Evolutionary conservation across 2,329 filamentous ascomycete species (phyloP), one percentile per base, ranked within the genome.

Genomic region (Apiospora pterosperma): DNA sequence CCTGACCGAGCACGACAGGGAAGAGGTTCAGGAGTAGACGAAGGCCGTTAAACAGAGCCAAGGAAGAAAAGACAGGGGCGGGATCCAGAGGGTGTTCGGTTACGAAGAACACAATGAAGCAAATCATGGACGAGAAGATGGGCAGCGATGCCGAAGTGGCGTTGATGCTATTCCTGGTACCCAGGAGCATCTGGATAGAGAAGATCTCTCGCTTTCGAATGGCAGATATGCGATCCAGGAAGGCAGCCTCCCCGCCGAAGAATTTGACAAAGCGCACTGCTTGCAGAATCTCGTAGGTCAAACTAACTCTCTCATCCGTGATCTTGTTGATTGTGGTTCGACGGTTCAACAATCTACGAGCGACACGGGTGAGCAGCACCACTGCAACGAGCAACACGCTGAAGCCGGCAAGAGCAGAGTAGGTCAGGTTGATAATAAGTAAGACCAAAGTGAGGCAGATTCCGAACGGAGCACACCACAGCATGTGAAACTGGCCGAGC

Each of bases 251-350:
- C 93, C 93, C 97, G 19, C 92, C 93, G 74, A 97, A 97, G 77
- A 88, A 97, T 76, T 97, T 97, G 78, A 97, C 93, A 73, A 97
- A 97, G 28, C 93, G 86, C 16, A 97, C 92, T 0, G 92, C 90
- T 68, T 92, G 89, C 14, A 97, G 73, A 62, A 97, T 96, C 73
- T 97, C 93, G 73, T 97, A 93, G 0, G 92, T 97, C 31, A 97
- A 81, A 59, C 90, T 91, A 12, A 97, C 93, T 66, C 93, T 87
- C 78, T 95, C 90, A 74, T 97, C 93, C 2, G 93, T 97, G 65
- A 97, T 86, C 71, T 92, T 92, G 82, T 97, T 97, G 81, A 97
- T 97, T 34, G 77, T 82, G 71, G 87, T 88, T 70, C 93, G 86
- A 61, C 92, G 87, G 14, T 78, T 79, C 76, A 97, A 91, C 23